These are phyloP conservation scores for Suillus plorans DNA, from an alignment of 768 basidiomycete species.

Conservation along the genomic window DNA sequence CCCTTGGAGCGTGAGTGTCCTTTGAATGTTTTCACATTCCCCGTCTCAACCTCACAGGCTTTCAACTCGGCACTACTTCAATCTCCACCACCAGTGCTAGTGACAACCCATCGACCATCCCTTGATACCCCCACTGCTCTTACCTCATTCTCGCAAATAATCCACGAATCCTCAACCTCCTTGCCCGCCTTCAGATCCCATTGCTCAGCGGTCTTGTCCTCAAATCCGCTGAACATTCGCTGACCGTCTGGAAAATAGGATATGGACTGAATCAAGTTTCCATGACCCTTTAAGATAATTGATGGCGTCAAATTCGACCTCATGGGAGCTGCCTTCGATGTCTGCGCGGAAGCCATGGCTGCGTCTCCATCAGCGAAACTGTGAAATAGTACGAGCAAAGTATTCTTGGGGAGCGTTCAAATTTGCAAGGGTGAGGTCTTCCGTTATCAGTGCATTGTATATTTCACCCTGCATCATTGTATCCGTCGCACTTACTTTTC, in stretches of 20 bases:
- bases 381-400: no score
- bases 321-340: not conserved
- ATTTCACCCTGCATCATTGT: no score
- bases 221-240: not conserved
- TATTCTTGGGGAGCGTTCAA: no score
- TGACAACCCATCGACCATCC: not conserved
- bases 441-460: no score
- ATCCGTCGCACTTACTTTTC: no score
- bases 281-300: not conserved
- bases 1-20: not conserved
- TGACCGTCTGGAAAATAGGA: not conserved
- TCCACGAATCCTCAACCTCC: not conserved
- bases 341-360: not conserved
- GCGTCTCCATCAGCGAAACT: no score
- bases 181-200: not conserved
- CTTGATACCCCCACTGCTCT: not conserved
- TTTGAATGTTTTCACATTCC: not conserved
- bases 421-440: no score
- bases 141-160: not conserved
- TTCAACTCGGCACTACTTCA: fast-evolving
- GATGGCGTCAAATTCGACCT: not conserved
- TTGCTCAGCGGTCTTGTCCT: not conserved
- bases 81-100: not conserved
- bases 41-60: not conserved
- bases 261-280: fast-evolving